Percentiles rank a stretch among this genome's conserved stretches.
Conservation (phyloP, 2,329 filamentous ascomycete genomes). For the Ilyonectria destructans region DNA sequence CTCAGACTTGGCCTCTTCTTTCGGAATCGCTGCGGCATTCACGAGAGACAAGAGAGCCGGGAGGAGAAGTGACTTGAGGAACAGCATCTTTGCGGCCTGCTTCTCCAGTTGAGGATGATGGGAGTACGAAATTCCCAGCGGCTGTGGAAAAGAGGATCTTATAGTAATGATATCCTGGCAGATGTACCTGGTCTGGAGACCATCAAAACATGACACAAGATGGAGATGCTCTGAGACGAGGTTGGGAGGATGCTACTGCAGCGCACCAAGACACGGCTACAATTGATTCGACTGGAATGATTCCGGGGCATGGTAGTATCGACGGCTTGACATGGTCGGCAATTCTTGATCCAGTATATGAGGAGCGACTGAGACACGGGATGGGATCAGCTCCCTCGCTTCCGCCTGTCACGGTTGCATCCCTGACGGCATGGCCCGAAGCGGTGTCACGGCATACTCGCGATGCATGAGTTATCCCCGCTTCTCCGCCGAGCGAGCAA, state of each 20-base stretch:
- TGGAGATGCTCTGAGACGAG: neutral
- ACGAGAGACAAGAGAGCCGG: slow-evolving; percentile 33
- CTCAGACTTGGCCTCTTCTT: slow-evolving; percentile 13
- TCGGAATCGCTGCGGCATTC: slow-evolving; percentile 37
- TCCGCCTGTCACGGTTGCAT: neutral
- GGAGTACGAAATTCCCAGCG: neutral
- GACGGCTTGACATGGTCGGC: neutral
- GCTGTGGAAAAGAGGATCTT: neutral
- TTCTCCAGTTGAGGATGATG: neutral
- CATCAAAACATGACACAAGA: neutral
- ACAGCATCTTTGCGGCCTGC: slow-evolving; percentile 36
- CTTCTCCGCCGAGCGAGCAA: neutral
- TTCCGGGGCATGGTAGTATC: neutral
- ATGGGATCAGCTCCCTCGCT: neutral
- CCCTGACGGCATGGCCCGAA: neutral
- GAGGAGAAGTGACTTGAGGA: slow-evolving; percentile 31
- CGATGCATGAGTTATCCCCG: neutral
- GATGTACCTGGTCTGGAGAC: neutral
- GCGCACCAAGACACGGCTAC: neutral
- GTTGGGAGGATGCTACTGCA: neutral
- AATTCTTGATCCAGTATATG: neutral
- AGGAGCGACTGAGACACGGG: neutral
- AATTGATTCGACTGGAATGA: neutral
- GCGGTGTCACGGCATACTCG: neutral
- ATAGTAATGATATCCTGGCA: neutral